Conservation (phyloP, 2,329 filamentous ascomycete genomes). For the Diplocarpon rosae region DNA sequence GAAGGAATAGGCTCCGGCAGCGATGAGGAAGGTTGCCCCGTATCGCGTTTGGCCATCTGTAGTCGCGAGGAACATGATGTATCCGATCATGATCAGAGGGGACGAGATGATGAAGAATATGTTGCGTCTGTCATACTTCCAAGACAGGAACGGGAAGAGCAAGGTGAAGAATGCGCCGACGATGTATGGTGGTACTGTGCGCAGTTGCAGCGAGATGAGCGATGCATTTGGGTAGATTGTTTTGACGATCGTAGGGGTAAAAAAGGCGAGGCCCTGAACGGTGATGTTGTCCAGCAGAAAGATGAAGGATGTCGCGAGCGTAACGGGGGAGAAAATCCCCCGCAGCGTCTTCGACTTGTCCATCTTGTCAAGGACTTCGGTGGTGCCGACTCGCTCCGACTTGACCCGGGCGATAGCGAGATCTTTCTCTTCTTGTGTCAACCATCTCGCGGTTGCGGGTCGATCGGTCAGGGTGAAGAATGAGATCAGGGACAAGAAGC, state of each 20-base stretch:
- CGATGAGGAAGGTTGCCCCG: slow-evolving; percentile 59
- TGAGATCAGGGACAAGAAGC: slow-evolving; percentile 43
- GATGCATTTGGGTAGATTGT: slow-evolving; percentile 52
- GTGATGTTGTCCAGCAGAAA: slow-evolving; percentile 41
- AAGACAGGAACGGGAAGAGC: slow-evolving; percentile 48
- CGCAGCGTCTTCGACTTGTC: slow-evolving; percentile 46
- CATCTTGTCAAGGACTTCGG: slow-evolving; percentile 52
- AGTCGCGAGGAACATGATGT: slow-evolving; percentile 58
- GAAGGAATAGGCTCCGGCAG: slow-evolving; percentile 50
- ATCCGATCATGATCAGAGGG: slow-evolving; percentile 56
- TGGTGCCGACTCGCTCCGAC: slow-evolving; percentile 53
- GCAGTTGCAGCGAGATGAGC: slow-evolving; percentile 54
- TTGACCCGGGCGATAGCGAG: slow-evolving; percentile 56
- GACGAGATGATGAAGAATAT: slow-evolving; percentile 49
- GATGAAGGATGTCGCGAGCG: slow-evolving; percentile 42
- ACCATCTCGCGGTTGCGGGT: slow-evolving; percentile 56
- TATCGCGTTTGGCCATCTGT: slow-evolving; percentile 45
- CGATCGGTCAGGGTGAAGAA: slow-evolving; percentile 59
- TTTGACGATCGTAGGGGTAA: slow-evolving; percentile 57
- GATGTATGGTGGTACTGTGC: slow-evolving; percentile 59
- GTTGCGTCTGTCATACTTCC: slow-evolving; percentile 46
- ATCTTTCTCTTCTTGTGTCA: slow-evolving; percentile 53
- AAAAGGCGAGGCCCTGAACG: slow-evolving; percentile 60
- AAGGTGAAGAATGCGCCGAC: slow-evolving; percentile 58
- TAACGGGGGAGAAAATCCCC: slow-evolving; percentile 55